Base-by-base conservation (phyloP, 2,329 filamentous ascomycete genomes). In the Albophoma yamanashiensis region DNA sequence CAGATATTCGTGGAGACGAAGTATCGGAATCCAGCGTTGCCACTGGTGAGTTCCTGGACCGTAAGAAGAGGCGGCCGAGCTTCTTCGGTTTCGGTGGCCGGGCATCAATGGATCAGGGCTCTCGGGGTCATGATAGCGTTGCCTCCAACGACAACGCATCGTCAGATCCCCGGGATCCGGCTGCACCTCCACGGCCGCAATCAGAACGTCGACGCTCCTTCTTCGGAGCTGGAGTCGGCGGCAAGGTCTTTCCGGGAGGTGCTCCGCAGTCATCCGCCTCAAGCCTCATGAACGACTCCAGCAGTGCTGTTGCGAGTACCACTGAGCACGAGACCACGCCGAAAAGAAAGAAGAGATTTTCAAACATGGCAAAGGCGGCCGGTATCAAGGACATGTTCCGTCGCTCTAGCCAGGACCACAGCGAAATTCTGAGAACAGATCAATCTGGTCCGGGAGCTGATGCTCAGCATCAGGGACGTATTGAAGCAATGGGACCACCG, bases 301-400 rank as follows among this genome's bases (percentile, higher is more conserved):
- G 59, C n/a, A 62, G 59, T 31, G 42, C 58, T 42, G 45, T 50
- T 47, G 50, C 39, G 11, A 39, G 31, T n/a, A 60, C 58, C 7
- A 58, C 47, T 39, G 47, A 57, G 45, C 56, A 61, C 47, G 58
- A 63, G 20, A 60, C 59, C 20, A 56, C 61, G 31, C 58, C 64
- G 4, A 60, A 64, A 17, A 81, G 78, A 69, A 81, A 78, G 69
- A 80, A 78, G 62, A 72, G 79, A 14, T 78, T 82, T 61, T 80
- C 79, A 0, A 74, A 70, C 22, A 65, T 74, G 15, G 59, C 67
- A 31, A 68, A 68, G 36, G 65, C 65, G 15, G 64, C 78, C 12
- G 73, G 70, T 8, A 65, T 72, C 25, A 63, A 68, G 17, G 65
- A 65, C 27, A 65, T 69, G 15, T 70, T 73, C 50, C 65, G 67